phyloP scores from a whole-genome alignment of 495 filamentous ascomycete species.

The Penicillium robsamsonii region DNA sequence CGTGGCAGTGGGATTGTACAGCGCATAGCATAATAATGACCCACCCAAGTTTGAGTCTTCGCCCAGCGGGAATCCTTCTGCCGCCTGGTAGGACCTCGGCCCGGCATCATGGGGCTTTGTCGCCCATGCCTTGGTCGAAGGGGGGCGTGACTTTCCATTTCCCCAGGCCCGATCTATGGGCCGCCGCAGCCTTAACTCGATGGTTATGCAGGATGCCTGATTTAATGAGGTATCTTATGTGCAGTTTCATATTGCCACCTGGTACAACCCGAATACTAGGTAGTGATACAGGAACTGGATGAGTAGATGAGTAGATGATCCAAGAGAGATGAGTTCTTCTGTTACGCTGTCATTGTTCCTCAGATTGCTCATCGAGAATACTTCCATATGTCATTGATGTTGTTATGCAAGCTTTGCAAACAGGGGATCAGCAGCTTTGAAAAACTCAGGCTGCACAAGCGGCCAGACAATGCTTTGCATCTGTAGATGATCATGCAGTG shows the following conservation, averaged over 20 bases:
- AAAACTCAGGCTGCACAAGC: slow-evolving; percentile 16
- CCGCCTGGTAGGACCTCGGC: not conserved
- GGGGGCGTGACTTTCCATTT: slow-evolving; percentile 5
- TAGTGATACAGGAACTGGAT: slow-evolving; percentile 11
- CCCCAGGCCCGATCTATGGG: slow-evolving; percentile 4
- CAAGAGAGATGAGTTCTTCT: not conserved
- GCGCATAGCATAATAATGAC: not conserved
- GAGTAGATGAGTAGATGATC: slow-evolving; percentile 8
- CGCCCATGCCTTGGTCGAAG: not conserved
- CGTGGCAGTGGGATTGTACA: slow-evolving; percentile 3
- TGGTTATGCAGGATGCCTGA: not conserved
- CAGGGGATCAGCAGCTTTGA: slow-evolving; percentile 16
- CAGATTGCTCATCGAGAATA: slow-evolving; percentile 6
- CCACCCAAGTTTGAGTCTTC: not conserved
- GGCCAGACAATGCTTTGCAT: slow-evolving; percentile 19
- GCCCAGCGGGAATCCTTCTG: not conserved
- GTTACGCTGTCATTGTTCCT: not conserved
- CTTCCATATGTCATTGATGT: slow-evolving; percentile 1
- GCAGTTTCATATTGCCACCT: slow-evolving; percentile 18
- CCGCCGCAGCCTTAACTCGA: not conserved
- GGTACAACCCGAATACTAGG: slow-evolving; percentile 22
- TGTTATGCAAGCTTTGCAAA: slow-evolving; percentile 12
- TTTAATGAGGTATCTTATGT: slow-evolving; percentile 5
- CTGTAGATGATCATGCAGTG: slow-evolving; percentile 21
- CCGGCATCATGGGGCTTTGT: slow-evolving; percentile 1